A percentile compares a stretch with the other conserved stretches of the same genome.
These are phyloP conservation scores for Stephania japonica DNA, from an alignment of 164 flowering plant species.

Conservation along the genomic window DNA sequence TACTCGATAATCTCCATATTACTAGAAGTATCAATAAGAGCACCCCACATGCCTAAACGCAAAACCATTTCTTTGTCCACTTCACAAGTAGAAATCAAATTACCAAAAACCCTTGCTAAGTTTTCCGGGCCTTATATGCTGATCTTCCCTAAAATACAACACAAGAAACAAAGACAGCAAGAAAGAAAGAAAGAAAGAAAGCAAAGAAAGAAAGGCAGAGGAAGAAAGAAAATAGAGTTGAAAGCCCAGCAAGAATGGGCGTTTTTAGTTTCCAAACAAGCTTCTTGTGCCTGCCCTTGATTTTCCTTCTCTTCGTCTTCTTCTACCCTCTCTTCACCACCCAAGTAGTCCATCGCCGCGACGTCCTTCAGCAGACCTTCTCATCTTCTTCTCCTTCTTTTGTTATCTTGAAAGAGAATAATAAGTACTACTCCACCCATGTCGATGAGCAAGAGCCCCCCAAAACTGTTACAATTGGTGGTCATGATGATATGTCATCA, in stretches of 20 bases:
- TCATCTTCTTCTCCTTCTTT: neutral
- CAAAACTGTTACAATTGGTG: neutral
- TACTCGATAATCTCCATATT: no score
- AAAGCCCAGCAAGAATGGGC: neutral
- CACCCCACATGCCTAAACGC: no score
- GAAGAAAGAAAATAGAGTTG: no score
- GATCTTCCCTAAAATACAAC: neutral
- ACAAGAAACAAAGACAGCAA: neutral
- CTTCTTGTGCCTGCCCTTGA: conserved; percentile 6
- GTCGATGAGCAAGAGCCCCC: no score
- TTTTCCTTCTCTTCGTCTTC: conserved; percentile 17
- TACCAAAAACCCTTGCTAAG: no score
- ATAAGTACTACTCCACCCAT: neutral
- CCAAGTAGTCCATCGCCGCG: neutral
- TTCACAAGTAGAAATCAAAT: no score
- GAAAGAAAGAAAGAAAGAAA: no score
- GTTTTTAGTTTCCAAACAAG: conserved; percentile 4
- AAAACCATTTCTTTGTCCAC: no score
- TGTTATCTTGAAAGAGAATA: neutral
- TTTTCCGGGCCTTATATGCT: no score
- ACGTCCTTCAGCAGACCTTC: neutral
- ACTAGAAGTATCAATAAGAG: no score
- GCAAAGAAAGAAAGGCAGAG: neutral
- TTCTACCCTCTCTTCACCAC: neutral
- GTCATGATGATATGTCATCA: no score